Evolutionary conservation across 176 grass and related monocot genomes (phyloP).

Genomic region (Themeda triandra): DNA sequence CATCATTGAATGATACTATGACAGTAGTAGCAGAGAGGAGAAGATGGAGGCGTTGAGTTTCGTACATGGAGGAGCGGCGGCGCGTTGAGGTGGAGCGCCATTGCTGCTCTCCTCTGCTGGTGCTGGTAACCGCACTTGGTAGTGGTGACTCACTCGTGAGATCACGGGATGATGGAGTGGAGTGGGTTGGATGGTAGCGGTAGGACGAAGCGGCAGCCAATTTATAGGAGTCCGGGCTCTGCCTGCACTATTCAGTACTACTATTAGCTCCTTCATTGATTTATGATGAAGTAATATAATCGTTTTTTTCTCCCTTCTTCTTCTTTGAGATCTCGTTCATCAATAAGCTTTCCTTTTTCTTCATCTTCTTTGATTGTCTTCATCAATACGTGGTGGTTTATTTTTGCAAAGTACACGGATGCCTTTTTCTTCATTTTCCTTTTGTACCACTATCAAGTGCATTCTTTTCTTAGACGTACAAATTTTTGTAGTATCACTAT

Average conservation of each 20-base stretch:
- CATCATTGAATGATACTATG: no score
- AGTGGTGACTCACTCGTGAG: background rate
- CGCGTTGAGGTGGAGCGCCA: slow-evolving; percentile 31
- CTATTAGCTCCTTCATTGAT: background rate
- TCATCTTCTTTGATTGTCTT: background rate
- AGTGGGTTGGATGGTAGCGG: slow-evolving; percentile 17
- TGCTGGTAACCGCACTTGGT: background rate
- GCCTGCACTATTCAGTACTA: background rate
- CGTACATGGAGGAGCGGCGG: slow-evolving; percentile 53
- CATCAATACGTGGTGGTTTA: background rate
- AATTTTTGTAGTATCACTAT: background rate
- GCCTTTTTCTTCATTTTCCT: background rate
- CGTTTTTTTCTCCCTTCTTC: background rate
- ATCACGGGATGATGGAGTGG: background rate
- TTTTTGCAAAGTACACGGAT: background rate
- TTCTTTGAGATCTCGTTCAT: background rate
- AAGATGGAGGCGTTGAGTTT: background rate
- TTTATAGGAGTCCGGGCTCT: slow-evolving; percentile 23
- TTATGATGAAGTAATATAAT: background rate
- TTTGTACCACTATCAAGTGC: background rate
- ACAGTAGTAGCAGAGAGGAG: no score
- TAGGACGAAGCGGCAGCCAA: background rate
- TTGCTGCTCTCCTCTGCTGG: slow-evolving; percentile 19
- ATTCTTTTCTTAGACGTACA: background rate
- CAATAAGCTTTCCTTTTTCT: background rate